phyloP scores from a whole-genome alignment of 2,329 filamentous ascomycete species.

The Calonectria honghensis region DNA sequence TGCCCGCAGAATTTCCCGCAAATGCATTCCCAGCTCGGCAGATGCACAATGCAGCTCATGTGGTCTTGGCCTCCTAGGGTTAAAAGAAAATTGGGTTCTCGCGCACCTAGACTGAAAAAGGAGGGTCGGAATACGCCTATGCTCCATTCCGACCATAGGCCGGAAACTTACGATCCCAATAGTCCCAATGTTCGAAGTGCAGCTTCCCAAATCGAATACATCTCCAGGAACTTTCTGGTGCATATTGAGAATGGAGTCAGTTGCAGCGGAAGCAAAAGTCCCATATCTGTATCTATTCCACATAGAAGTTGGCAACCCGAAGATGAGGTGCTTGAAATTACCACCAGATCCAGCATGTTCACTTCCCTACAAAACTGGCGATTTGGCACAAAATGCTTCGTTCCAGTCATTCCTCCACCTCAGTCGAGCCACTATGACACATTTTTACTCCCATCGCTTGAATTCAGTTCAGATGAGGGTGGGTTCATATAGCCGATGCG shows the following conservation, averaged over 20 bases:
- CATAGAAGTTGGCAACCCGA: neutral
- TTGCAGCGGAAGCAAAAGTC: neutral
- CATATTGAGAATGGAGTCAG: neutral
- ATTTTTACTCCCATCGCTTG: neutral
- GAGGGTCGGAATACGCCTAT: neutral
- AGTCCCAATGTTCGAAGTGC: neutral
- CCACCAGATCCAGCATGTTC: neutral
- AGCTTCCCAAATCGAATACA: neutral
- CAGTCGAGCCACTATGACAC: neutral
- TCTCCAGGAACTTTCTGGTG: neutral
- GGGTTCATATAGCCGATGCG: neutral
- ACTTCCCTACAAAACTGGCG: neutral
- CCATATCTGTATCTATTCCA: neutral
- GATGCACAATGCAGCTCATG: too few relatives aligned
- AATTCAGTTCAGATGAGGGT: neutral
- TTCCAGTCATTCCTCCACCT: neutral
- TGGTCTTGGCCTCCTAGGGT: neutral
- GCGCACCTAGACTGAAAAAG: neutral
- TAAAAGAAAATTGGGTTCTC: neutral
- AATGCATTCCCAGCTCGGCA: neutral
- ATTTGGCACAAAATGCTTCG: neutral
- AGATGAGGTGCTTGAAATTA: neutral
- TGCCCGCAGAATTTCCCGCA: neutral
- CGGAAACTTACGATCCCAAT: neutral
- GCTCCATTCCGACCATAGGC: neutral